phyloP scores from a whole-genome alignment of 2,329 filamentous ascomycete genomes.

The Xylaria sp. region DNA sequence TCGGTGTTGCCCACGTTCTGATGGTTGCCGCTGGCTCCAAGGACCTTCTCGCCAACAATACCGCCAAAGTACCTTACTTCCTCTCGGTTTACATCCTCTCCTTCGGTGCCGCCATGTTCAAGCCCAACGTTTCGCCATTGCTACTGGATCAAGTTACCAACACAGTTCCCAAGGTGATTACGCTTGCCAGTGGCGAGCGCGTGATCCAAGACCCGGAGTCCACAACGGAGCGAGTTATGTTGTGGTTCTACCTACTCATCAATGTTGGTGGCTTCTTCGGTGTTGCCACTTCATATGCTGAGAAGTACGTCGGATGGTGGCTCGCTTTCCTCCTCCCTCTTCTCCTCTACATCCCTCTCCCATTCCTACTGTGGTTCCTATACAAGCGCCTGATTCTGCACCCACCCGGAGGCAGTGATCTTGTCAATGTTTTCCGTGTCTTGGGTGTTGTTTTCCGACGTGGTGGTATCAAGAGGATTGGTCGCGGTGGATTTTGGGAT shows the following conservation, averaged over 20 bases:
- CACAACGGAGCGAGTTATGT: conserved; percentile 72
- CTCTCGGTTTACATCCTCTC: conserved; percentile 62
- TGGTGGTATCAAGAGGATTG: conserved; percentile 52
- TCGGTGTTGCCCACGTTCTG: conserved; percentile 74
- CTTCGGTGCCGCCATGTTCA: conserved; percentile 75
- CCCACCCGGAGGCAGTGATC: conserved; percentile 57
- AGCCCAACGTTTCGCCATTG: conserved; percentile 75
- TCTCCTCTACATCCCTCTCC: conserved; percentile 57
- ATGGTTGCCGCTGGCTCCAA: conserved; percentile 69
- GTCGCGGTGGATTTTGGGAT: conserved; percentile 66
- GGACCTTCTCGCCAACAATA: conserved; percentile 55
- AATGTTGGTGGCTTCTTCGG: conserved; percentile 64
- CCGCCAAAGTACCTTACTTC: conserved; percentile 62
- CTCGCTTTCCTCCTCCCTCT: conserved; percentile 57
- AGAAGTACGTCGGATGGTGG: conserved; percentile 63
- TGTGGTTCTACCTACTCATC: conserved; percentile 69
- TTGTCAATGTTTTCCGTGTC: conserved; percentile 56
- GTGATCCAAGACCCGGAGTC: conserved; percentile 75
- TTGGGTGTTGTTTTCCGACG: conserved; percentile 54
- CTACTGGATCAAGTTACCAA: conserved; percentile 73
- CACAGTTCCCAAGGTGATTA: conserved; percentile 63
- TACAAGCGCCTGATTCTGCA: conserved; percentile 55
- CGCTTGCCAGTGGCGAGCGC: conserved; percentile 64
- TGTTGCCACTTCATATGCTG: conserved; percentile 62
- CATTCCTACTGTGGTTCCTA: conserved; percentile 55